Percentiles rank a stretch among this genome's conserved stretches.
Evolutionary conservation across 2,329 filamentous ascomycete genomes (phyloP).

Genomic region (Claviceps monticola): DNA sequence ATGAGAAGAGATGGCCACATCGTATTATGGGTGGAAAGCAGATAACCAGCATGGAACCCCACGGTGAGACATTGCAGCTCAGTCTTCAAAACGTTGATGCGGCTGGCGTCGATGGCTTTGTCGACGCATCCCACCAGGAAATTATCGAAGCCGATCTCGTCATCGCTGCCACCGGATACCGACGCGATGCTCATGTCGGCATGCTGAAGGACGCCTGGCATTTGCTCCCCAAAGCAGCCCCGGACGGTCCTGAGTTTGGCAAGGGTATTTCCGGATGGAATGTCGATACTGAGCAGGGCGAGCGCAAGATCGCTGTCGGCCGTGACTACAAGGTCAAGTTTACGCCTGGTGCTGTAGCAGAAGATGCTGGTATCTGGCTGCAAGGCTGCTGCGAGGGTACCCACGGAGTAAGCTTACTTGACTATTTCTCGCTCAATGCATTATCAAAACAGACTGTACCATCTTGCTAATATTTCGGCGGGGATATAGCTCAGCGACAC

Average conservation of each 20-base stretch:
- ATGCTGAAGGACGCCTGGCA: constrained; percentile 55
- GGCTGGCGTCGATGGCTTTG: constrained; percentile 26
- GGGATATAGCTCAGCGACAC: constrained; percentile 57
- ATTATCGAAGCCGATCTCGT: constrained; percentile 64
- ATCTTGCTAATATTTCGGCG: constrained; percentile 1
- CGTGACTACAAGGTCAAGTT: constrained; percentile 73
- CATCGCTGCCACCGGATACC: constrained; percentile 80
- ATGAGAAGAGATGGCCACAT: constrained; percentile 67
- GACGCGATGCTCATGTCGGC: constrained; percentile 60
- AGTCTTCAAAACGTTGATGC: constrained; percentile 36
- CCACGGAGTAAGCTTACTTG: constrained; percentile 58
- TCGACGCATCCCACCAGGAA: constrained; percentile 34
- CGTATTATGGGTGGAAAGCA: constrained; percentile 59
- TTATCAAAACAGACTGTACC: neutral
- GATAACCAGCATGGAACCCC: constrained; percentile 46
- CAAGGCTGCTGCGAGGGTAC: constrained; percentile 90
- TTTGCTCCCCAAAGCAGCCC: constrained; percentile 45
- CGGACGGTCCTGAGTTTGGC: constrained; percentile 15
- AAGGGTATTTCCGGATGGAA: constrained; percentile 28
- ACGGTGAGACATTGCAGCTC: constrained; percentile 40
- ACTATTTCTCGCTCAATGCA: neutral
- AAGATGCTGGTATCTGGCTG: constrained; percentile 71
- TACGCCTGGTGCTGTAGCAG: constrained; percentile 50
- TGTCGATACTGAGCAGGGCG: constrained; percentile 22
- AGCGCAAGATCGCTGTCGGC: constrained; percentile 47